Evolutionary conservation across 768 basidiomycete genomes (phyloP).

Genomic region (Kwoniella sp.): DNA sequence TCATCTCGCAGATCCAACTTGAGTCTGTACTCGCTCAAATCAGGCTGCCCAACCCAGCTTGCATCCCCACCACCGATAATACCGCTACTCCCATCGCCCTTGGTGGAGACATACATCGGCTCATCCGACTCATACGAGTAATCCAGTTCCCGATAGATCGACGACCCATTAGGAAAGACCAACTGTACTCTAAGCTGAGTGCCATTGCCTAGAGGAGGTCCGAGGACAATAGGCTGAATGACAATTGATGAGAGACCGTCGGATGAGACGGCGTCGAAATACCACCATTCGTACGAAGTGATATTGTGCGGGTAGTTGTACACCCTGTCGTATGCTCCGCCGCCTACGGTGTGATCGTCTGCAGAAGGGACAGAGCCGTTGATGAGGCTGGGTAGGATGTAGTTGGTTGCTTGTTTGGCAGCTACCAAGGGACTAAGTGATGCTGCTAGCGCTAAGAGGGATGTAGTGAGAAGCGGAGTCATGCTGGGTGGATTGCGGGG

Average conservation of each 20-base stretch:
- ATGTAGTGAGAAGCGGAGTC: background rate
- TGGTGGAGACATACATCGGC: slow-evolving; percentile 9
- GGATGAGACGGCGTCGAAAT: slow-evolving; percentile 10
- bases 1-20: slow-evolving; percentile 7
- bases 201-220: background rate
- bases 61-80: slow-evolving; percentile 10
- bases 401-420: slow-evolving; percentile 5
- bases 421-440: background rate
- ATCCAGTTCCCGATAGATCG: background rate
- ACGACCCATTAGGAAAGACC: slow-evolving; percentile 3
- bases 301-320: slow-evolving; percentile 5
- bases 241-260: slow-evolving; percentile 11
- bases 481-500: background rate
- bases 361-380: background rate
- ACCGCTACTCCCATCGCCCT: slow-evolving; percentile 13
- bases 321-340: slow-evolving; percentile 4
- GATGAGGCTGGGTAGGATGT: slow-evolving; percentile 4
- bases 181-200: slow-evolving; percentile 1
- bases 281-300: slow-evolving; percentile 19
- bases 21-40: slow-evolving; percentile 6
- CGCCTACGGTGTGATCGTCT: background rate
- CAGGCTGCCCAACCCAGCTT: slow-evolving; percentile 13
- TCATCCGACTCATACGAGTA: background rate
- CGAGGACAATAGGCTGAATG: background rate
- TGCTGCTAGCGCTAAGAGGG: background rate